Base-by-base conservation (phyloP, 768 basidiomycete genomes). In the Trametes villosa region DNA sequence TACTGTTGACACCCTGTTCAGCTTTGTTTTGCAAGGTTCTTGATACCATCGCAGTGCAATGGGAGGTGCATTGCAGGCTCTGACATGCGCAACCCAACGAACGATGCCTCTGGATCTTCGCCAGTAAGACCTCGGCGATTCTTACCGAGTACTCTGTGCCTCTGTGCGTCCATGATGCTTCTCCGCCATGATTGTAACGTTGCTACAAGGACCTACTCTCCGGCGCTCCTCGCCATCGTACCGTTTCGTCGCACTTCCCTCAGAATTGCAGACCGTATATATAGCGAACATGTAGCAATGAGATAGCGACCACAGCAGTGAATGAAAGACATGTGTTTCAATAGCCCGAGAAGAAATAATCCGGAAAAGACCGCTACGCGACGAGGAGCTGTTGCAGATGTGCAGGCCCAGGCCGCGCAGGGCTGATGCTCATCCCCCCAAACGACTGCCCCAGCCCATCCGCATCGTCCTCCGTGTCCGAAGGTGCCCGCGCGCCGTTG, bases 401-500 rank as follows among this genome's bases (percentile, higher is more conserved):
- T 11, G 26, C 45, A 18, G 56, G 62, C 7, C 56, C 45, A 18
- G 56, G 62, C 7, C 56, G 78, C 30, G 71, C 73, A 12, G 92
- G 92, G 65, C 92, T 93, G 64, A 94, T 94, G 66, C 89, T 93
- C 91, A 94, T 92, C 31, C 84, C 86, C 9, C 83, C 88, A 63
- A 94, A 83, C 4, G 88, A 90, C 63, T 77, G 78, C 9, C 86
- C 88, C 7, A 93, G 77, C 3, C 79, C 83, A 27, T 77, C 78
- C n/a, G 83, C 79, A 53, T 81, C 80, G 11, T 71, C 72, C 17
- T 67, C 68, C 12, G 60, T 64, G 2, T 63, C 50, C 34, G 62
- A 41, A 27, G 66, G 54, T 1, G 55, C 20, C 31, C 64, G 60
- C 29, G 70, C 64, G 62, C 72, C 74, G 31, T 55, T 55, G 9